Base-by-base conservation (phyloP, 768 basidiomycete species). In the Tricholoma terreum region DNA sequence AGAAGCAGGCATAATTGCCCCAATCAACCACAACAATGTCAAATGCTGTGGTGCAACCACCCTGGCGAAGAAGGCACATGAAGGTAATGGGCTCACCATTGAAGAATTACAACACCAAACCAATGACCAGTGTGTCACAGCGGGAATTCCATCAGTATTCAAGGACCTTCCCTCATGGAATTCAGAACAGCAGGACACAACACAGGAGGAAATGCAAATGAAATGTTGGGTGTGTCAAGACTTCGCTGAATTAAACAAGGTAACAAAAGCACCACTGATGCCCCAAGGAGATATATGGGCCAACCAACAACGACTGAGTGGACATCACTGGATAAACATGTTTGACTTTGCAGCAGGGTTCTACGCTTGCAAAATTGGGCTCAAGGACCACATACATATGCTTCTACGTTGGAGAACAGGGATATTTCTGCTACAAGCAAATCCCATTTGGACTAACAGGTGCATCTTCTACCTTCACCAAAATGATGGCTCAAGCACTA, bases 391-490 rank as follows among this genome's bases (percentile, higher is more conserved):
- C 21, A 27, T 49, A 72, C 53, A 60, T 73, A 0, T 63, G 61
- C 6, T 77, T 80, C 56, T 77, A 74, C 36, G 66, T 76, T 0
- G 68, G 0, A 76, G 80, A 72, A 75, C 74, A 38, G 4, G 57
- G 57, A 0, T 77, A 50, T 27, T 50, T 31, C 49, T 24, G 21
- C n/a, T 50, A 50, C 49, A 24, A 27, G 17, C 22, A 27, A 2
- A n/a, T n/a, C n/a, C n/a, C n/a, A n/a, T n/a, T n/a, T n/a, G n/a
- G n/a, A n/a, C n/a, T n/a, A n/a, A n/a, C n/a, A n/a, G n/a, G n/a
- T n/a, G n/a, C n/a, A n/a, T n/a, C n/a, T n/a, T n/a, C n/a, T n/a
- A n/a, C n/a, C 30, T 50, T 3, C 79, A 4, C 60, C 67, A 0
- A 46, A 77, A 12, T 50, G 49, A 31, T 15, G 12, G 49, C 49